phyloP scores from a whole-genome alignment of 139 green algal genomes.

The Picochlorum sp. region DNA sequence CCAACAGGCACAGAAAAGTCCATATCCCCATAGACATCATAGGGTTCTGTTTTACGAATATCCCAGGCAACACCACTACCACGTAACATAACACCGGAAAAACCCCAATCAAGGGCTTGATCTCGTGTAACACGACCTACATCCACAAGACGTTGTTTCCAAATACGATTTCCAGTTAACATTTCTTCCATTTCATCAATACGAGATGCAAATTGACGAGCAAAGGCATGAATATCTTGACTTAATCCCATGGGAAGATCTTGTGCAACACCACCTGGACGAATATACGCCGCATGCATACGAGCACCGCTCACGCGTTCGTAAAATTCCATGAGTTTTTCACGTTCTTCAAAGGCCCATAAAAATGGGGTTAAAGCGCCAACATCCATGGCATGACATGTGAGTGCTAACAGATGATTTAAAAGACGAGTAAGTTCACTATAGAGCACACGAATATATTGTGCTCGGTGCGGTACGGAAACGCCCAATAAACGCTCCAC shows the following conservation, averaged over 20 bases:
- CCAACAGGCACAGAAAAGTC: slow-evolving; percentile 66
- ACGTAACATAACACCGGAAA: slow-evolving; percentile 65
- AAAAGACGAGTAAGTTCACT: slow-evolving; percentile 71
- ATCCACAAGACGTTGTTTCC: slow-evolving; percentile 79
- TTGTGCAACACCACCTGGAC: slow-evolving; percentile 48
- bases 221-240: slow-evolving; percentile 74
- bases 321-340: slow-evolving; percentile 86
- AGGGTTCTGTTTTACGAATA: slow-evolving; percentile 66
- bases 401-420: slow-evolving; percentile 72
- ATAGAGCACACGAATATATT: slow-evolving; percentile 82
- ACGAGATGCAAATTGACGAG: slow-evolving; percentile 66
- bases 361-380: slow-evolving; percentile 76
- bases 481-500: slow-evolving; percentile 60
- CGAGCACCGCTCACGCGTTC: slow-evolving; percentile 67
- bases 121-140: slow-evolving; percentile 72
- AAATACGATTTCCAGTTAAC: slow-evolving; percentile 78
- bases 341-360: slow-evolving; percentile 79
- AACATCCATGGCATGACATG: slow-evolving; percentile 61
- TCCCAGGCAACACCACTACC: slow-evolving; percentile 75
- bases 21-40: slow-evolving; percentile 75
- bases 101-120: slow-evolving; percentile 57
- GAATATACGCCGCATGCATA: slow-evolving; percentile 79
- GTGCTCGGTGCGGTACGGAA: slow-evolving; percentile 40
- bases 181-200: slow-evolving; percentile 86
- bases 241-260: slow-evolving; percentile 73